These are phyloP conservation scores for Penicillium herquei DNA, from an alignment of 495 filamentous ascomycete genomes.

Conservation along the genomic window DNA sequence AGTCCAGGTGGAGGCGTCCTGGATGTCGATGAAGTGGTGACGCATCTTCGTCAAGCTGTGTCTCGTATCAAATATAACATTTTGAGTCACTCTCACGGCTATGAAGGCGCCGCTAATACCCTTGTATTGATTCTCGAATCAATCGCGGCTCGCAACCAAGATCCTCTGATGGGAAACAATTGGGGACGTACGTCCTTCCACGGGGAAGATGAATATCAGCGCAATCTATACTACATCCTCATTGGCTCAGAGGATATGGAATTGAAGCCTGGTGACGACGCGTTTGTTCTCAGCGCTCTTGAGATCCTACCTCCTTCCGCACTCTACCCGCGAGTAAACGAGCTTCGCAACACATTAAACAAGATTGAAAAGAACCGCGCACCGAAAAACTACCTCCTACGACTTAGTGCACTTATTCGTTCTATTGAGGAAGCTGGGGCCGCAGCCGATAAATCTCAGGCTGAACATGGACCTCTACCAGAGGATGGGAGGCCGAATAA, in stretches of 20 bases:
- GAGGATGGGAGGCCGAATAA: too few relatives aligned
- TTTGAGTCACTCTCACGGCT: conserved; percentile 31
- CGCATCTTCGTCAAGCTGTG: conserved; percentile 34
- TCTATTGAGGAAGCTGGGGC: conserved; percentile 25
- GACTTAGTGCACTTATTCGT: conserved; percentile 31
- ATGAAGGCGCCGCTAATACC: conserved; percentile 38
- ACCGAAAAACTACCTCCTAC: conserved; percentile 36
- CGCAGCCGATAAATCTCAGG: too few relatives aligned
- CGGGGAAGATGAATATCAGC: conserved; percentile 47
- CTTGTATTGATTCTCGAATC: conserved; percentile 45
- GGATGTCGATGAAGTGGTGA: conserved; percentile 34
- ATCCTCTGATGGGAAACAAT: conserved; percentile 38
- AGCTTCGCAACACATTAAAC: conserved; percentile 34
- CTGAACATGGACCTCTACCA: too few relatives aligned
- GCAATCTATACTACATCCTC: conserved; percentile 49
- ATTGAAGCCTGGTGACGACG: conserved; percentile 25
- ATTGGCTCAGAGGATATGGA: conserved; percentile 40
- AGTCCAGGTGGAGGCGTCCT: conserved; percentile 16
- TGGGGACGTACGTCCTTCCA: conserved; percentile 38
- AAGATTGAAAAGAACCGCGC: conserved; percentile 42
- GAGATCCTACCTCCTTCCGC: conserved; percentile 31
- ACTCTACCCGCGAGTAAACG: conserved; percentile 31
- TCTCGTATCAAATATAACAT: conserved; percentile 38
- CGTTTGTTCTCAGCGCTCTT: conserved; percentile 46
- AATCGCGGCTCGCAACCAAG: conserved; percentile 44